Percentiles rank a stretch among this genome's conserved stretches.
Evolutionary conservation across 1,139 yeast genomes (phyloP).

Genomic region (Yamadazyma jaroonii): DNA sequence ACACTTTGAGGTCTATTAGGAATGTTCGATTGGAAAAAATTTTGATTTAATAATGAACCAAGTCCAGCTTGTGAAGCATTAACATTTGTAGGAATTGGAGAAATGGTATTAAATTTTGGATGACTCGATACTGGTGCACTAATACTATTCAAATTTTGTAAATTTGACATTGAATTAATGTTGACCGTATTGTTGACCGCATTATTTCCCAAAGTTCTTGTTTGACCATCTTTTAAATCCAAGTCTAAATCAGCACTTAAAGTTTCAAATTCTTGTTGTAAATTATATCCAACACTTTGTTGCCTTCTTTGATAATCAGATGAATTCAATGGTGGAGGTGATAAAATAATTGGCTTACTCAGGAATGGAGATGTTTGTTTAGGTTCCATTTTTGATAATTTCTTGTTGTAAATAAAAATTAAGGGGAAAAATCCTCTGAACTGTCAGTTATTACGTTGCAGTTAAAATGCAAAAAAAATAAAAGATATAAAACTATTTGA

Average conservation of each 20-base stretch:
- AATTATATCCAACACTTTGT: conserved; percentile 43
- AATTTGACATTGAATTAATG: background rate
- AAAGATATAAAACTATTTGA: too few relatives aligned
- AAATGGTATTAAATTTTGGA: conserved; percentile 2
- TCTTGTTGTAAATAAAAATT: too few relatives aligned
- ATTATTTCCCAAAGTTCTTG: background rate
- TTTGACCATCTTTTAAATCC: conserved; percentile 32
- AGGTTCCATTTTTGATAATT: conserved; percentile 12
- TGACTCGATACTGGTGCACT: conserved; percentile 1
- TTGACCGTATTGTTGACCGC: too few relatives aligned
- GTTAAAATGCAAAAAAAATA: too few relatives aligned
- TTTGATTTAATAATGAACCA: conserved; percentile 17
- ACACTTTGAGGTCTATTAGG: conserved; percentile 46
- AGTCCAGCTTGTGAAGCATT: conserved; percentile 18
- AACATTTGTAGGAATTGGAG: conserved; percentile 14
- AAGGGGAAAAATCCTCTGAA: too few relatives aligned
- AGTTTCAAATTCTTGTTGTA: conserved; percentile 47
- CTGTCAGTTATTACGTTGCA: too few relatives aligned
- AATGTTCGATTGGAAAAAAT: conserved; percentile 22
- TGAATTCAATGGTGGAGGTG: conserved; percentile 38
- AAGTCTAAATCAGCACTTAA: conserved; percentile 47
- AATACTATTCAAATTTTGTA: background rate
- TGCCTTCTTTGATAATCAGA: conserved; percentile 27
- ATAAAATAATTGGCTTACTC: conserved; percentile 35
- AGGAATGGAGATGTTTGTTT: conserved; percentile 13